Evolutionary conservation across 306 rosid species (phyloP), one percentile per base, ranked within the genome.

Genomic region (Coriaria nepalensis): DNA sequence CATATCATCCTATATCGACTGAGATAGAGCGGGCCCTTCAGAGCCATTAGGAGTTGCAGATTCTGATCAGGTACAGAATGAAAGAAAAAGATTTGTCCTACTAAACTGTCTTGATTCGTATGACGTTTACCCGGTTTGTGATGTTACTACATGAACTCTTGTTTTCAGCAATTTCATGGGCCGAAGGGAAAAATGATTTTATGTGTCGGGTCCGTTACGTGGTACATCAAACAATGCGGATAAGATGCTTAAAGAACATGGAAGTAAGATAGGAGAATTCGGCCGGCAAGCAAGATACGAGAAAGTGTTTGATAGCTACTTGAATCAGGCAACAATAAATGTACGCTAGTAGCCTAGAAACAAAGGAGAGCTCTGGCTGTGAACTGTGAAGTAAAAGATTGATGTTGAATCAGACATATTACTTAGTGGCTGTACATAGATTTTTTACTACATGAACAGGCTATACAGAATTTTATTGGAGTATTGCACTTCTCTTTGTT

Each of bases 161-260:
- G 55, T 20, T 20, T 20, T 20, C 78, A 84, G 94, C 72, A 73
- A 14, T 68, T 68, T 42, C 76, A 39, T 39, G 73, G 57, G 8
- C 36, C 70, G 12, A 65, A 42, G 65, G 77, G 65, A 35, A 75
- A 69, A 78, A 78, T 49, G 75, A n/a, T n/a, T 84, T 13, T 70
- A 73, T 50, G 68, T 80, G 47, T 78, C 92, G 40, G 94, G 92
- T 42, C 83, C 94, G 0, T 68, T 84, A 35, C 48, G 69, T 48
- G 56, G 49, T 50, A 59, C 94, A 7, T 80, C 94, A 37, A 78
- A 66, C 74, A 80, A 69, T 48, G 49, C 73, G 35, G 92, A 80
- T 64, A 73, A 80, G 65, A 75, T 77, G 76, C 81, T 84, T 52
- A 78, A 78, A 68, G 86, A 77, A 53, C 92, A 71, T 15, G 83